Conservation (phyloP, 441 rosid species). For the Pelargonium myrrhifolium region DNA sequence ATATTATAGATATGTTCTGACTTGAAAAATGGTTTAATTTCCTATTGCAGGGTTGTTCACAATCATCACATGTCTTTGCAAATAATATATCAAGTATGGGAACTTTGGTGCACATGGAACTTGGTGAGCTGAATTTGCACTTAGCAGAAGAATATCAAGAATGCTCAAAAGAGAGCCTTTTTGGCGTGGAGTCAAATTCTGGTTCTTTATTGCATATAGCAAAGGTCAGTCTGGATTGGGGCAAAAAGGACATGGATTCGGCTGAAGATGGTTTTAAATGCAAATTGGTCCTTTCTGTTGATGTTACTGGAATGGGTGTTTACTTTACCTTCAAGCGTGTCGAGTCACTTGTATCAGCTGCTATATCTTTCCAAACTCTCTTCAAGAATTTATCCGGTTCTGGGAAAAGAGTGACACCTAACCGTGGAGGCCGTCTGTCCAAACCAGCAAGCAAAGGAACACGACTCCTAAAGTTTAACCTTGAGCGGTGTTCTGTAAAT, state of each 20-base stretch:
- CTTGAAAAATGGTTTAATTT: slow-evolving; percentile 11
- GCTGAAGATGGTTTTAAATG: slow-evolving; percentile 50
- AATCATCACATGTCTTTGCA: slow-evolving; percentile 91
- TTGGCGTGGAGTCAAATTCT: slow-evolving; percentile 86
- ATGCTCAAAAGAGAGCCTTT: slow-evolving; percentile 77
- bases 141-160: slow-evolving; percentile 96
- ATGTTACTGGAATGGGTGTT: slow-evolving; percentile 84
- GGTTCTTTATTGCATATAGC: slow-evolving; percentile 88
- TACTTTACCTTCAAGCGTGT: slow-evolving; percentile 67
- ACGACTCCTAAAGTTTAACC: slow-evolving; percentile 64
- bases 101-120: slow-evolving; percentile 82
- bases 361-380: slow-evolving; percentile 68
- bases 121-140: slow-evolving; percentile 94
- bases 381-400: slow-evolving; percentile 58
- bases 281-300: slow-evolving; percentile 75
- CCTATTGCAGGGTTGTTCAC: slow-evolving; percentile 72
- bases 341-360: slow-evolving; percentile 66
- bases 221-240: slow-evolving; percentile 94
- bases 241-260: slow-evolving; percentile 65
- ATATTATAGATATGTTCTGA: not conserved
- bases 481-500: slow-evolving; percentile 77
- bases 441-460: slow-evolving; percentile 83
- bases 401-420: slow-evolving; percentile 44
- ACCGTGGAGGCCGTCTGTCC: slow-evolving; percentile 42
- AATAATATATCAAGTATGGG: slow-evolving; percentile 79